Evolutionary conservation across 2,329 filamentous ascomycete species (phyloP), one percentile per base, ranked within the genome.

Genomic region (Immersiporthe knoxdaviesiana): DNA sequence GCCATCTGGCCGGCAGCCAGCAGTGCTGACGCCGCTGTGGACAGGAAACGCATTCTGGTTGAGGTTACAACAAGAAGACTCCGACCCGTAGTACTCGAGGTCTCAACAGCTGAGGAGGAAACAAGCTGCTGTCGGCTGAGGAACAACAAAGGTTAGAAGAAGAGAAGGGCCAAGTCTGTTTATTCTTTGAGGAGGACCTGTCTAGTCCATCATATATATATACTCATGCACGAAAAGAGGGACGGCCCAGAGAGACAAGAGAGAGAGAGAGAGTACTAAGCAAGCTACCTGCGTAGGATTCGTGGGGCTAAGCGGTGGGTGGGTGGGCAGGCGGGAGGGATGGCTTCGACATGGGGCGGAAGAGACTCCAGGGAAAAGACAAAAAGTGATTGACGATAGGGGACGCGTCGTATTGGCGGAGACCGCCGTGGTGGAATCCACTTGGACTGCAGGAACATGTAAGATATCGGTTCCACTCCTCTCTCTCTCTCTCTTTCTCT

Each of bases 21-120:
- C 70, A 71, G 70, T 50, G 61, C 67, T 5, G 70, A 65, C 32
- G 56, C 67, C 52, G 61, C 63, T 27, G 39, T 27, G 14, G 65
- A 63, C 52, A 63, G 47, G 70, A 69, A 67, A 32, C 62, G 70
- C 70, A 71, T 71, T 24, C 39, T 68, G 66, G 37, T 4, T 24
- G n/a, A 35, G 8, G 35, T 4, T 8, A 35, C 35, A 35, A 35
- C 35, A 27, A 63, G 63, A 56, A 16, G 41, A 56, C 60, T 37
- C 39, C 47, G 47, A 8, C n/a, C 66, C 16, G 50, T n/a, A 66
- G 39, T 47, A 58, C 5, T 14, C n/a, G 32, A n/a, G 47, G 5
- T 44, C 3, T 27, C 47, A 30, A 39, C 52, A 59, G 63, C 32
- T 65, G n/a, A 30, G 24, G 37, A 27, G 16, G 39, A 32, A 6